Base-by-base conservation (phyloP, 192 early-diverging fungal species). In the Coemansia sp. region DNA sequence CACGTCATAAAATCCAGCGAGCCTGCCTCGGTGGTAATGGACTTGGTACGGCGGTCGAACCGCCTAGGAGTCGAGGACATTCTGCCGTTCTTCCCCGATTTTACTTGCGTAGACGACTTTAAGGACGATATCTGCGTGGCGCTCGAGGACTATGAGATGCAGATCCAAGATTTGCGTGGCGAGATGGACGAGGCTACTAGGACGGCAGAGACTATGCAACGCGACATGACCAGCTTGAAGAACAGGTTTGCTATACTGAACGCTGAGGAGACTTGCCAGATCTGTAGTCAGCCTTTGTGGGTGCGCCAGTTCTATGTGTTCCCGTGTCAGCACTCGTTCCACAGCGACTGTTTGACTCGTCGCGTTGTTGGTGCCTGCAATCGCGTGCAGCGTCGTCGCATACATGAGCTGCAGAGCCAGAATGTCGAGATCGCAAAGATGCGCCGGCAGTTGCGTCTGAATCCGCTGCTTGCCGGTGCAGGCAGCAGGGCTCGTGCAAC, bases 121-220 rank as follows among this genome's bases (percentile, higher is more conserved):
- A 98, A 98, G 80, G 91, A 94, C 36, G 98, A 99, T 62, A 92
- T 99, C 17, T 94, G 91, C 73, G 63, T 82, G 5, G 96, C 97
- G 5, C 82, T 99, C 11, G 93, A 97, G 64, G 91, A 96, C 48
- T 98, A 98, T 74, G 97, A 96, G 71, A 74, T 85, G 21, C 90
- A 96, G 64, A 94, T 98, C 62, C 89, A 97, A 37, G 87, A 91
- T 34, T 85, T 99, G 64, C 93, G 94, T 62, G 69, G 73, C 29
- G 94, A 97, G 50, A 96, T 99, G 94, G 96, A 98, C 57, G 98
- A 99, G 69, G 93, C 96, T 2, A 94, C 94, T 3, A 88, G 87
- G 61, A 93, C 90, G 68, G 93, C 95, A 6, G 94, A 97, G 77
- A 91, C 89, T 70, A 99, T 99, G 75, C 87, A 95, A 58, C 73